phyloP scores from a whole-genome alignment of 306 rosid genomes.

The Castanea sativa region DNA sequence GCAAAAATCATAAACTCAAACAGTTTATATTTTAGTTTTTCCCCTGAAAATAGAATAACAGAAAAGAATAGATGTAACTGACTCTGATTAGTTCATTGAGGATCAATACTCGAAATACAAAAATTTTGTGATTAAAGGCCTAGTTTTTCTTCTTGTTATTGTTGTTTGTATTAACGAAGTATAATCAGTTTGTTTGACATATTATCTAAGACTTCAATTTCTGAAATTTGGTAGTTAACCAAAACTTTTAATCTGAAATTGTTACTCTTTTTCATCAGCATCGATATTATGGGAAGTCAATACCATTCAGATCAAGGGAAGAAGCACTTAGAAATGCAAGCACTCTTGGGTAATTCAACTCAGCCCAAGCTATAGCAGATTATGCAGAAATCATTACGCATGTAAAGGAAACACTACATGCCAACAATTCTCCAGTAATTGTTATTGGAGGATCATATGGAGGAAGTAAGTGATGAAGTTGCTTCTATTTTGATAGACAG shows the following conservation, averaged over 20 bases:
- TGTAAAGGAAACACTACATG: constrained; percentile 33
- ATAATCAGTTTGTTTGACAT: neutral
- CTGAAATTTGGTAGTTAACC: neutral
- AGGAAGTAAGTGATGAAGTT: constrained; percentile 46
- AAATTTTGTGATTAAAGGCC: no score
- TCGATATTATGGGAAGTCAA: constrained; percentile 70
- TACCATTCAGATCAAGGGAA: constrained; percentile 64
- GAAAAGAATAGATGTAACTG: no score
- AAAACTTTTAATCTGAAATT: neutral
- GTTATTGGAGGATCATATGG: constrained; percentile 75
- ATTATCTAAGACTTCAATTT: neutral
- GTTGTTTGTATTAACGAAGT: no score
- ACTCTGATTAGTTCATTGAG: no score
- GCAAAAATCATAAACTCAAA: no score
- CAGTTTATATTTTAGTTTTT: no score
- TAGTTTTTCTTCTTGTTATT: no score
- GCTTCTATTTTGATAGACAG: neutral
- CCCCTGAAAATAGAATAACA: no score
- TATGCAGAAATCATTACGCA: constrained; percentile 55
- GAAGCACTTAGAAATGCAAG: constrained; percentile 59
- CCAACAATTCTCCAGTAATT: constrained; percentile 50
- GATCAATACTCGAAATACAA: no score
- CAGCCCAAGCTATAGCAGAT: constrained; percentile 81
- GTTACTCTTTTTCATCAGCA: constrained; percentile 39
- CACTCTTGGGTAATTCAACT: constrained; percentile 68